Base-by-base conservation (phyloP, 2,329 filamentous ascomycete genomes). In the Rhytidhysteron rufulum region DNA sequence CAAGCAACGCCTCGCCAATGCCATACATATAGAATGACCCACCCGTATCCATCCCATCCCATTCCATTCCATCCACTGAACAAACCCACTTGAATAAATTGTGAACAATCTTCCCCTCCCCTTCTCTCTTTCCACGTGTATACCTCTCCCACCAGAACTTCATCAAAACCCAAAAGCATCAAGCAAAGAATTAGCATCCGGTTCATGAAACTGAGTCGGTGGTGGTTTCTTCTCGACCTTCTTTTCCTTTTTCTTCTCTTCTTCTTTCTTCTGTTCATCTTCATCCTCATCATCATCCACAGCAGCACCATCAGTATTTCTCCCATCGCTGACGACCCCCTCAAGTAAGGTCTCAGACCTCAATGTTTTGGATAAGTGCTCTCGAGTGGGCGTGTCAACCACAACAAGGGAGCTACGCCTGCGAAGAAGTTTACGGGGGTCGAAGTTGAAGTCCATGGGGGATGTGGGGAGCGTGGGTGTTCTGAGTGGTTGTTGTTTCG, bases 131-230 rank as follows among this genome's bases (percentile, higher is more conserved):
- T n/a, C n/a, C n/a, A n/a, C n/a, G n/a, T n/a, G n/a, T n/a, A n/a
- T n/a, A n/a, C n/a, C n/a, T n/a, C n/a, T n/a, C n/a, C n/a, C n/a
- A n/a, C n/a, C n/a, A n/a, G n/a, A n/a, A 33, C 34, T 11, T 24
- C 13, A 27, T 37, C 57, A 97, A 60, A 97, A 93, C 1, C 91
- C 91, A 75, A 97, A 97, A 62, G 80, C 90, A 72, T 97, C 91
- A 54, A 97, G 73, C 58, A 98, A 68, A 43, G 88, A 91, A 61
- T 80, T 88, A 20, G 86, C 78, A 68, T 95, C 89, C n/a, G 93
- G 93, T 65, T 98, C 93, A 54, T 94, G 78, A 62, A 97, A 97
- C 47, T 84, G 82, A 16, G 85, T 88, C 2, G 88, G 82, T 13
- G 83, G 75, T 11, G 78, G 74, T 54, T 83, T 77, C 45, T 70